Evolutionary conservation across 192 early-diverging fungal species (phyloP).

Genomic region (Podila epicladia): DNA sequence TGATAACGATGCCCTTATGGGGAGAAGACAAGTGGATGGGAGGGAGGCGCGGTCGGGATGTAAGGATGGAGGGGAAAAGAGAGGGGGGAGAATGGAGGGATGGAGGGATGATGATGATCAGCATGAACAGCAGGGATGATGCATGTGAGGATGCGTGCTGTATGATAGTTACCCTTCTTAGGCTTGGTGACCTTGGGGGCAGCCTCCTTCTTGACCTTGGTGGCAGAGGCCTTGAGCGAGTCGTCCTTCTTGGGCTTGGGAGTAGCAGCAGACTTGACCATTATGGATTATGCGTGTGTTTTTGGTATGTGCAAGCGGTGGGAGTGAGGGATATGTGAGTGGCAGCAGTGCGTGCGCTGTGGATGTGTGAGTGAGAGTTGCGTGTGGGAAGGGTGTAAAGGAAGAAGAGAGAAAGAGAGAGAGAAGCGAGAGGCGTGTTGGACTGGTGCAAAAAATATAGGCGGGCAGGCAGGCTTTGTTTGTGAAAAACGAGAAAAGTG

Average conservation of each 20-base stretch:
- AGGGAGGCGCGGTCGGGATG: conserved; percentile 2
- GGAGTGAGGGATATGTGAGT: neutral
- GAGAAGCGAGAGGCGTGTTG: conserved; percentile 1
- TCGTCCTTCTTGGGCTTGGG: conserved; percentile 2
- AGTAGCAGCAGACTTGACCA: conserved; percentile 7
- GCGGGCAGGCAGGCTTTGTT: too few species aligned
- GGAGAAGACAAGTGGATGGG: neutral
- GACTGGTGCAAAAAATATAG: conserved; percentile 8
- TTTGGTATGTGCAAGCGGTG: conserved; percentile 12
- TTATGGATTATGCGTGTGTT: conserved; percentile 15
- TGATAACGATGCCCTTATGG: neutral
- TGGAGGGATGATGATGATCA: neutral
- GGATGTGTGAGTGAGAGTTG: conserved; percentile 17
- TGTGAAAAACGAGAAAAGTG: neutral
- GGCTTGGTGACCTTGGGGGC: conserved; percentile 21
- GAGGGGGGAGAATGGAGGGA: neutral
- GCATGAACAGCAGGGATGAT: neutral
- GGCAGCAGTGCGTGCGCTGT: neutral
- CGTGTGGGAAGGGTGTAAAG: neutral
- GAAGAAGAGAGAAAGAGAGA: conserved; percentile 12
- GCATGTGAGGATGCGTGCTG: neutral
- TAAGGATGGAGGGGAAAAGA: neutral
- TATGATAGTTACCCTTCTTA: conserved; percentile 12
- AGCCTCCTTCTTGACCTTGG: conserved; percentile 1
- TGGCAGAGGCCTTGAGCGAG: neutral